Evolutionary conservation across 441 rosid species (phyloP).

Genomic region (Pelargonium fulgidum): DNA sequence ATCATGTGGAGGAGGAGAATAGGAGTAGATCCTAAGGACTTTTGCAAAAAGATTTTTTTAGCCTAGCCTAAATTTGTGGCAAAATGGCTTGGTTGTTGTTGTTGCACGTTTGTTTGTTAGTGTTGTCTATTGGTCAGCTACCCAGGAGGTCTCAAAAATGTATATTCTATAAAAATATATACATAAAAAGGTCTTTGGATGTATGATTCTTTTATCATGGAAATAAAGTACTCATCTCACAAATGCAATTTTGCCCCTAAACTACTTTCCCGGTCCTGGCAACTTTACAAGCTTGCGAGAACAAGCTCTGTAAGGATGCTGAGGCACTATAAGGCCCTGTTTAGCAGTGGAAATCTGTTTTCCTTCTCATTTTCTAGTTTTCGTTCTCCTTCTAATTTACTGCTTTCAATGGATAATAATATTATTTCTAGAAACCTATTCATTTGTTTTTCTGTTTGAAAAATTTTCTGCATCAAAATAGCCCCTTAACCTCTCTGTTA

Average conservation of each 20-base stretch:
- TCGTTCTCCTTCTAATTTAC: too few species aligned
- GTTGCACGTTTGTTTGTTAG: neutral
- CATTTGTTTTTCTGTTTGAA: too few species aligned
- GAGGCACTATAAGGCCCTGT: too few species aligned
- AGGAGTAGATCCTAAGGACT: too few species aligned
- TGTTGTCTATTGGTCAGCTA: neutral
- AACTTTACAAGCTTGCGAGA: neutral
- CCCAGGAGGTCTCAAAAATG: slow-evolving; percentile 7
- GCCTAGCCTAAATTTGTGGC: too few species aligned
- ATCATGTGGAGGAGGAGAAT: neutral
- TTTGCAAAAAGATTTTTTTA: too few species aligned
- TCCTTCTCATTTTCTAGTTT: too few species aligned
- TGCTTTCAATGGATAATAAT: too few species aligned
- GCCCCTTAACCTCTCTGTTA: neutral
- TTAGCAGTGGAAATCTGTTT: too few species aligned
- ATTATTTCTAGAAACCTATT: too few species aligned
- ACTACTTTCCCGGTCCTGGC: neutral
- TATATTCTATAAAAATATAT: slow-evolving; percentile 5
- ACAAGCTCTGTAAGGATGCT: neutral
- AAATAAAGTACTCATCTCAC: neutral
- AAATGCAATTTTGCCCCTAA: neutral
- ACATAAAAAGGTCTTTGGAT: neutral
- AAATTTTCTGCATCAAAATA: too few species aligned
- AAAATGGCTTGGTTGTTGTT: neutral
- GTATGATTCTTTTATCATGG: neutral